Evolutionary conservation across 305 asterid genomes (phyloP), one percentile per base, ranked within the genome.

Genomic region (Petunia hybrid): DNA sequence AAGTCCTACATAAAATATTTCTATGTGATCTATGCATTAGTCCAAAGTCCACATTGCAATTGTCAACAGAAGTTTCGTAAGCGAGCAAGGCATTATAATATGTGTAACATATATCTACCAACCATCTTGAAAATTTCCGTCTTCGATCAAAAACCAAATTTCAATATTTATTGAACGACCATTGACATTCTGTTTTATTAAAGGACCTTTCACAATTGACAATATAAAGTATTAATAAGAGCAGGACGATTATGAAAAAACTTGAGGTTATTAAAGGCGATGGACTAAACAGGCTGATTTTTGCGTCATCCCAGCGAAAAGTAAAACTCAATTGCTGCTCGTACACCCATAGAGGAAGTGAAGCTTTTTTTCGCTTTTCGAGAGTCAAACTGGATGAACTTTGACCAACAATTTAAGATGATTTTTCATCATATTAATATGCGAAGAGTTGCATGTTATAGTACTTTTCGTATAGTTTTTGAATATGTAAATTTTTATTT

Each of bases 91-190:
- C 31, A 71, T 46, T 73, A 35, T 4, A 48, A 3, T 48, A 35
- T 43, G 76, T 8, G 46, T n/a, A 3, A 14, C 16, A 68, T 46
- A 59, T 4, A 31, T 48, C 43, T 48, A 51, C 78, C 62, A 73
- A 73, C 46, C 78, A 73, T 73, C 62, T 73, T 73, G 78, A 51
- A 73, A 48, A 12, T 3, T 71, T 73, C 2, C 1, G 4, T 51
- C 78, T 73, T 73, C 6, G 31, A 22, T 22, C 3, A 3, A 73
- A 35, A 48, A 73, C 45, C 45, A 73, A 48, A 6, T 51, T 73
- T 73, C 78, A 51, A 73, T 73, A 22, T 73, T 73, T 51, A 73
- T 51, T 73, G 35, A 73, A 51, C 63, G 46, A 55, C 36, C 14
- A 31, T 51, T 73, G 78, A 73, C 63, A 73, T 73, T 10, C 14